Conservation (phyloP, 2,329 filamentous ascomycete species). For the Nectriaceae sp. region DNA sequence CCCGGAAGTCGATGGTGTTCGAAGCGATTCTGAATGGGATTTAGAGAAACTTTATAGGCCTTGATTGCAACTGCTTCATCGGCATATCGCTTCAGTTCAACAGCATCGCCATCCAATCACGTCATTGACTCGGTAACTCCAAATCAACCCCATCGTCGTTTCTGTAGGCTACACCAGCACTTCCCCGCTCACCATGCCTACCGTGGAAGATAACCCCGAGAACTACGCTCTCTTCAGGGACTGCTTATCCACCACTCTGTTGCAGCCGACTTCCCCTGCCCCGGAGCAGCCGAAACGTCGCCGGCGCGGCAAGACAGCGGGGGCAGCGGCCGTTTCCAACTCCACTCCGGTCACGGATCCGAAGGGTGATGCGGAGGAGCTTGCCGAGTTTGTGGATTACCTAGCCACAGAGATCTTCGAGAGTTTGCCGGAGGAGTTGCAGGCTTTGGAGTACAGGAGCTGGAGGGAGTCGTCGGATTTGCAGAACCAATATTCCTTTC, state of each 20-base stretch:
- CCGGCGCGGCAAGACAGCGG: slow-evolving; percentile 28
- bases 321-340: slow-evolving; percentile 11
- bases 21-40: neutral
- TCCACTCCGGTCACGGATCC: slow-evolving; percentile 15
- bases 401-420: slow-evolving; percentile 70
- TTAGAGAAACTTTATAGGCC: neutral
- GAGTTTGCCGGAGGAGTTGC: slow-evolving; percentile 61
- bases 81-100: neutral
- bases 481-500: slow-evolving; percentile 56
- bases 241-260: slow-evolving; percentile 68
- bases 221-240: slow-evolving; percentile 68
- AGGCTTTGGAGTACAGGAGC: slow-evolving; percentile 60
- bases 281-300: slow-evolving; percentile 48
- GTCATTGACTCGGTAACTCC: neutral
- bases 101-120: neutral
- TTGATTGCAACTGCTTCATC: neutral
- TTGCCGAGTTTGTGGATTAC: slow-evolving; percentile 82
- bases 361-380: slow-evolving; percentile 58
- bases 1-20: neutral
- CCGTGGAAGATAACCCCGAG: slow-evolving; percentile 22
- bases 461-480: slow-evolving; percentile 47
- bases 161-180: slow-evolving; percentile 33
- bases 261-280: slow-evolving; percentile 57
- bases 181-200: slow-evolving; percentile 31
- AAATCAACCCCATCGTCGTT: neutral